phyloP scores from a whole-genome alignment of 805 yeast species.

The Cyberlindnera maritima region DNA sequence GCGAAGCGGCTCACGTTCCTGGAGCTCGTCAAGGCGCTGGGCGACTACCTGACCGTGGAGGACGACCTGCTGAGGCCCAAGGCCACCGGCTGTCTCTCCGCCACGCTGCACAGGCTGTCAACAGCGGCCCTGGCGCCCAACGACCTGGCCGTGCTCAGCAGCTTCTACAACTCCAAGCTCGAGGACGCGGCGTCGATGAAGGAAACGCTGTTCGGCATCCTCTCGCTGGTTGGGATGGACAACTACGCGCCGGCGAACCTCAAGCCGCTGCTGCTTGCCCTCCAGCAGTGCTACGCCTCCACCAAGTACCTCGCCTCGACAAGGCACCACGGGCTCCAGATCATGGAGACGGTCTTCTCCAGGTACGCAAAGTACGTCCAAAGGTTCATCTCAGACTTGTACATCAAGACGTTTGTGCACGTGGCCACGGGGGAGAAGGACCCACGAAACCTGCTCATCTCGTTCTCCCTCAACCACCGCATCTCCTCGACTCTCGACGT shows the following conservation, averaged over 20 bases:
- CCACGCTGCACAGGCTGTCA: conserved; percentile 32
- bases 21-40: conserved; percentile 54
- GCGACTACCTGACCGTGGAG: conserved; percentile 61
- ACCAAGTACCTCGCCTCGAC: conserved; percentile 57
- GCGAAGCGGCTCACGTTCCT: conserved; percentile 24
- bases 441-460: conserved; percentile 77
- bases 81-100: conserved; percentile 44
- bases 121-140: conserved; percentile 33
- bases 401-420: conserved; percentile 57
- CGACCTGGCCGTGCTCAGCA: conserved; percentile 37
- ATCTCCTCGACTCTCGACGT: conserved; percentile 58
- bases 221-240: conserved; percentile 49
- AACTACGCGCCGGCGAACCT: conserved; percentile 40
- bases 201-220: conserved; percentile 53
- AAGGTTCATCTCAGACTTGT: conserved; percentile 34
- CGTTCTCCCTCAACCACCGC: conserved; percentile 53
- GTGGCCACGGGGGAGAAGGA: conserved; percentile 89
- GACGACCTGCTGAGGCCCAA: conserved; percentile 50
- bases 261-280: conserved; percentile 35
- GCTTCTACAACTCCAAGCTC: conserved; percentile 63
- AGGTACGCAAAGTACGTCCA: conserved; percentile 27
- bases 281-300: conserved; percentile 48
- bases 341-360: conserved; percentile 39
- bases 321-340: conserved; percentile 55
- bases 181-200: conserved; percentile 58